phyloP scores from a whole-genome alignment of 805 yeast genomes.

The Saturnispora halmiae region DNA sequence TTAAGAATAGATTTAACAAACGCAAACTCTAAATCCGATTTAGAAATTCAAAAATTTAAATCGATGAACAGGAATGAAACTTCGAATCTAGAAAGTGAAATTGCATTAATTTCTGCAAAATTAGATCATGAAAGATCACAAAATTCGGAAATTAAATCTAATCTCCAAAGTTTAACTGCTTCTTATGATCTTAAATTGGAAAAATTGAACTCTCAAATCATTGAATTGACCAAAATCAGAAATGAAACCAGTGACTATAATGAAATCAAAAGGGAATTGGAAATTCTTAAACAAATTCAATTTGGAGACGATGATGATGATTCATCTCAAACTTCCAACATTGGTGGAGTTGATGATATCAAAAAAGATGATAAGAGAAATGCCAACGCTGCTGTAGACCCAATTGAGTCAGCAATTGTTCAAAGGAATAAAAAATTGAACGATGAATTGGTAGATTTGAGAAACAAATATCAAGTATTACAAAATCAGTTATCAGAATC shows the following conservation, averaged over 20 bases:
- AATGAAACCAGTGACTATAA: slow-evolving; percentile 60
- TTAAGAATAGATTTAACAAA: slow-evolving; percentile 55
- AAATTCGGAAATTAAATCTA: slow-evolving; percentile 23
- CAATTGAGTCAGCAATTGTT: slow-evolving; percentile 35
- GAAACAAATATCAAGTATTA: slow-evolving; percentile 49
- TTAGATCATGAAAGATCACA: slow-evolving; percentile 41
- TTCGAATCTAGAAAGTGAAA: slow-evolving; percentile 58
- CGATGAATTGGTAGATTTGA: slow-evolving; percentile 54
- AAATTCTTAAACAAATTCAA: slow-evolving; percentile 62
- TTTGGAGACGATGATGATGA: slow-evolving; percentile 43
- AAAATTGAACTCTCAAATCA: slow-evolving; percentile 43
- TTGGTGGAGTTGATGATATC: slow-evolving; percentile 25
- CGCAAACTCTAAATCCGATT: slow-evolving; percentile 37
- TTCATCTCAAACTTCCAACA: no score
- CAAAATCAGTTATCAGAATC: slow-evolving; percentile 30
- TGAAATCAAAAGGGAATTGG: slow-evolving; percentile 68
- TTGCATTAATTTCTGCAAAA: slow-evolving; percentile 50
- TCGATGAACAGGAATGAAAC: slow-evolving; percentile 38
- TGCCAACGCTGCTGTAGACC: slow-evolving; percentile 37
- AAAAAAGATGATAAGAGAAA: slow-evolving; percentile 27
- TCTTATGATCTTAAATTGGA: slow-evolving; percentile 36
- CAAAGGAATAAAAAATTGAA: slow-evolving; percentile 66
- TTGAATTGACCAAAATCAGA: slow-evolving; percentile 40
- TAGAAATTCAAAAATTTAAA: slow-evolving; percentile 35
- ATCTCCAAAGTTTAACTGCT: no score